These are phyloP conservation scores for Teunomyces barrocoloradensis DNA, from an alignment of 805 yeast species.

Conservation along the genomic window DNA sequence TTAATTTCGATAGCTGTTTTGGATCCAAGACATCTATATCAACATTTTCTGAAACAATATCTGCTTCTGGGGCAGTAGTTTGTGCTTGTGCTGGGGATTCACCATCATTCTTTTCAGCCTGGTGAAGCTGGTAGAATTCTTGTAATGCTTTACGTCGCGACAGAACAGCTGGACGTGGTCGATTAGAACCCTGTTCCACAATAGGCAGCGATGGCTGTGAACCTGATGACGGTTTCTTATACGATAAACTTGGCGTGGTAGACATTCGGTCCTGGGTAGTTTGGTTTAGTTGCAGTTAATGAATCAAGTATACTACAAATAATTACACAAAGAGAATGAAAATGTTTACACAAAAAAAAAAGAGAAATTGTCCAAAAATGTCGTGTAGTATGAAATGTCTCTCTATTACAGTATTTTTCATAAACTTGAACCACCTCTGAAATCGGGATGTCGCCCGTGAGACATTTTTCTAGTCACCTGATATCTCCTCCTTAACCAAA, in stretches of 20 bases:
- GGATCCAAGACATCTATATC: constrained; percentile 10
- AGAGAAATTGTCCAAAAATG: neutral
- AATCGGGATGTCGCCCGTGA: too few species aligned
- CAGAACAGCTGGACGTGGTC: constrained; percentile 32
- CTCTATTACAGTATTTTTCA: too few species aligned
- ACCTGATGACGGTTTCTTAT: constrained; percentile 21
- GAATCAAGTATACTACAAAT: too few species aligned
- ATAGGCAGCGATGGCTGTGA: constrained; percentile 5
- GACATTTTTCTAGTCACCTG: too few species aligned
- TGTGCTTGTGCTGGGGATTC: neutral
- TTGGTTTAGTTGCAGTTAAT: too few species aligned
- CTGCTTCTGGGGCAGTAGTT: neutral
- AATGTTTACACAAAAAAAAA: neutral
- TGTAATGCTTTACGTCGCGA: constrained; percentile 41
- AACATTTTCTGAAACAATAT: neutral
- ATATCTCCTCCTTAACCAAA: too few species aligned
- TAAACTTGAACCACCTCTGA: too few species aligned
- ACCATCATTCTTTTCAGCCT: neutral
- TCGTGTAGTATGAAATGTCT: neutral
- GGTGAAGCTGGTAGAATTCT: constrained; percentile 34
- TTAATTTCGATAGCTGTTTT: constrained; percentile 17
- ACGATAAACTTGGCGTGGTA: constrained; percentile 24
- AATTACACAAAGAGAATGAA: too few species aligned
- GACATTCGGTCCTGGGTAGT: constrained; percentile 6
- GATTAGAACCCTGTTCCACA: neutral